Conservation (phyloP, 2,329 filamentous ascomycete genomes). For the Cadophora sp. region DNA sequence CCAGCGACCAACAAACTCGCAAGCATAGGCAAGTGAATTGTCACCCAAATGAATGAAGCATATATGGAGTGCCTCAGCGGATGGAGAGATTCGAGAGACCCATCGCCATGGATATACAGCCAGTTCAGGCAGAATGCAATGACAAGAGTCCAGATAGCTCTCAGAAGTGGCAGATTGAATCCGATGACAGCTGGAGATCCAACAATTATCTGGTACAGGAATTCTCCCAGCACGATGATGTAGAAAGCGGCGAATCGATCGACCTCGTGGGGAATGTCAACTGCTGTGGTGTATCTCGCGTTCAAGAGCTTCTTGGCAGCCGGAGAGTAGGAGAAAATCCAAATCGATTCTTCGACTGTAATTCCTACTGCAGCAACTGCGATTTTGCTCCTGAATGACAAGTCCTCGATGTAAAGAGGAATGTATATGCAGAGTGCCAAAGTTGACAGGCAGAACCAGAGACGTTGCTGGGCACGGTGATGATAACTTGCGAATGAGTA, state of each 20-base stretch:
- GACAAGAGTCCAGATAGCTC: conserved; percentile 56
- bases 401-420: conserved; percentile 52
- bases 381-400: conserved; percentile 52
- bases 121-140: conserved; percentile 59
- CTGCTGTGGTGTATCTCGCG: conserved; percentile 54
- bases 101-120: conserved; percentile 57
- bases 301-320: conserved; percentile 52
- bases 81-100: conserved; percentile 52
- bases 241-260: conserved; percentile 59
- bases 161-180: conserved; percentile 51
- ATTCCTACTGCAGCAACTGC: conserved; percentile 52
- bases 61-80: conserved; percentile 50
- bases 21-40: conserved; percentile 53
- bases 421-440: conserved; percentile 51
- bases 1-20: conserved; percentile 56
- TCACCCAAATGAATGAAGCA: conserved; percentile 54
- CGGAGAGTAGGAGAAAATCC: conserved; percentile 54
- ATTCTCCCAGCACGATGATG: conserved; percentile 59
- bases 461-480: conserved; percentile 53
- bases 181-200: conserved; percentile 54
- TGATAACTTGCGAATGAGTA: conserved; percentile 56
- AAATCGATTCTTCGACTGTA: conserved; percentile 51
- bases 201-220: conserved; percentile 56
- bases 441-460: conserved; percentile 52
- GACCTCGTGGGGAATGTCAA: conserved; percentile 57